Evolutionary conservation across 352 stramenopile species (phyloP).

Genomic region (Pythium insidiosum): DNA sequence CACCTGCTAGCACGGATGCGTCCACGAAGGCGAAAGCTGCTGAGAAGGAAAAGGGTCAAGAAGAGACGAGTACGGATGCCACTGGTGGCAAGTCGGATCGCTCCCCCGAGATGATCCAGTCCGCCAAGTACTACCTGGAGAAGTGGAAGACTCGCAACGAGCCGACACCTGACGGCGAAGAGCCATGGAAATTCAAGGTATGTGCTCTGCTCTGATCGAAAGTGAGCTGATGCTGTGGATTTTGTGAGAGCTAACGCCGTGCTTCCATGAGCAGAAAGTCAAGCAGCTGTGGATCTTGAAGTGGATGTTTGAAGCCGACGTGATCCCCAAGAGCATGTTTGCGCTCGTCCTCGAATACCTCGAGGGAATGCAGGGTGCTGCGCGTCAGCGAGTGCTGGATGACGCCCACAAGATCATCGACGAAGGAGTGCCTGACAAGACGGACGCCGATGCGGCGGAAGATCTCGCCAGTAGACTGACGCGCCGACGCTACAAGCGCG

Average conservation of each 20-base stretch:
- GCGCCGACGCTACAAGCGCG: conserved; percentile 71
- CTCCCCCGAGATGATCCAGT: conserved; percentile 73
- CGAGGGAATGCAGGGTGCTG: conserved; percentile 53
- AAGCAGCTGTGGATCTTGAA: conserved; percentile 76
- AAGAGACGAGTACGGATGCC: conserved; percentile 16
- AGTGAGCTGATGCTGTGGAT: conserved; percentile 4
- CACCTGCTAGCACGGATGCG: not conserved
- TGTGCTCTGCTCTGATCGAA: not conserved
- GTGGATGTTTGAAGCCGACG: conserved; percentile 80
- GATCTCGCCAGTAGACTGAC: conserved; percentile 48
- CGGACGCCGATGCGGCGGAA: conserved; percentile 47
- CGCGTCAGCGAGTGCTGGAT: conserved; percentile 59
- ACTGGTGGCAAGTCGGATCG: conserved; percentile 58
- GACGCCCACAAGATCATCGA: conserved; percentile 70
- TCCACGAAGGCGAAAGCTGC: conserved; percentile 17
- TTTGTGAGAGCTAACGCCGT: not conserved
- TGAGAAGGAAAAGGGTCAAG: conserved; percentile 13
- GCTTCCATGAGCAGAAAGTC: conserved; percentile 41
- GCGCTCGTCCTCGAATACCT: conserved; percentile 67
- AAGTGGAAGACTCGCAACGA: conserved; percentile 62
- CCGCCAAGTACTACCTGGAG: conserved; percentile 76
- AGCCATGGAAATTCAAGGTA: conserved; percentile 81
- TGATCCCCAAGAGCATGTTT: conserved; percentile 79
- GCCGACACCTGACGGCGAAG: conserved; percentile 34
- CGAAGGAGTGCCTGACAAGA: conserved; percentile 39